Percentiles rank a stretch among this genome's conserved stretches.
These are phyloP conservation scores for Pseudopithomyces chartarum DNA, from an alignment of 2,329 filamentous ascomycete species.

Conservation along the genomic window DNA sequence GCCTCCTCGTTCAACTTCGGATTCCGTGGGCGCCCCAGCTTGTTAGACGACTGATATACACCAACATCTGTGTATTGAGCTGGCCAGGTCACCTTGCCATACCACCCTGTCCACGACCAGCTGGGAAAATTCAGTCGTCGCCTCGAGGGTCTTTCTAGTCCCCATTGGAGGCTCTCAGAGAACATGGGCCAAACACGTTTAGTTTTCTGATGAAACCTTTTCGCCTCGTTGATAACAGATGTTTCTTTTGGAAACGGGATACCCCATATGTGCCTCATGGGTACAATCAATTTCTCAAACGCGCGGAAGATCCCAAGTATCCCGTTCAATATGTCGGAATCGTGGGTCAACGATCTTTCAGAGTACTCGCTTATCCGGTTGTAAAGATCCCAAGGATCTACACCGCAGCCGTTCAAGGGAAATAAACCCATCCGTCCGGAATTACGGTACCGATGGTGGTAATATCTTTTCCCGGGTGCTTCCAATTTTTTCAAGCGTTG, in stretches of 20 bases:
- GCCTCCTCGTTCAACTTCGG: constrained; percentile 10
- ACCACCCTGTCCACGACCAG: constrained; percentile 16
- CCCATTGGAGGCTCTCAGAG: constrained; percentile 8
- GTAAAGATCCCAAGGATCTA: constrained; percentile 15
- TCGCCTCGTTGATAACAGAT: constrained; percentile 1
- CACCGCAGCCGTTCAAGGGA: constrained; percentile 13
- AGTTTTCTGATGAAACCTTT: neutral
- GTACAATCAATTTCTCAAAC: constrained; percentile 8
- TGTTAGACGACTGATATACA: neutral
- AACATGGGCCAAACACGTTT: constrained; percentile 8
- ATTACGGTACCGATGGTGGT: constrained; percentile 5
- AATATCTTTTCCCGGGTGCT: constrained; percentile 3
- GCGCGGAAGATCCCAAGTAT: constrained; percentile 9
- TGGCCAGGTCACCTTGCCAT: constrained; percentile 10
- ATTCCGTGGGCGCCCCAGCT: constrained; percentile 4
- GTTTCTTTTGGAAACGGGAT: constrained; percentile 9
- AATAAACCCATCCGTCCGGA: constrained; percentile 10
- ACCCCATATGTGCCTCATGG: constrained; percentile 14
- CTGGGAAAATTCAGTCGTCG: constrained; percentile 11
- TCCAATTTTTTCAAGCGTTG: constrained; percentile 10
- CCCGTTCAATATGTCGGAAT: constrained; percentile 6
- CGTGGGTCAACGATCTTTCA: constrained; percentile 1
- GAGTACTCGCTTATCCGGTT: constrained; percentile 12
- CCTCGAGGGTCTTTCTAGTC: neutral
- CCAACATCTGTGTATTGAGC: neutral